phyloP scores from a whole-genome alignment of 768 basidiomycete genomes.

The Phanerochaete carnosa region DNA sequence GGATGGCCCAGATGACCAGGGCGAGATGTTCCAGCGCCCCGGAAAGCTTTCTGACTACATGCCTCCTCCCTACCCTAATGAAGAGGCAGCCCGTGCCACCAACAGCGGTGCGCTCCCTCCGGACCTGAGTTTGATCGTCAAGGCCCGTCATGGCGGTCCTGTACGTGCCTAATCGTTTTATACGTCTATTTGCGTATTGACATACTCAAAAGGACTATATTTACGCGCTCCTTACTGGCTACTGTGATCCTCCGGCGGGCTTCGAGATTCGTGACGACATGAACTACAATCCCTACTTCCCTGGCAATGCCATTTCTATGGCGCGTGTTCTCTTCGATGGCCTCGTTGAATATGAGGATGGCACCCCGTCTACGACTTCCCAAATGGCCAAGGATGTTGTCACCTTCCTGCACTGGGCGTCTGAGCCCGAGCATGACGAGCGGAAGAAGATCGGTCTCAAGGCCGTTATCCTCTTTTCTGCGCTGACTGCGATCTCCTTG shows the following conservation, averaged over 20 bases:
- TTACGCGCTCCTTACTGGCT: slow-evolving; percentile 95
- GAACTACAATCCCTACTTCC: slow-evolving; percentile 99
- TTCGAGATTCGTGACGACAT: slow-evolving; percentile 94
- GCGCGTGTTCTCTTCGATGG: slow-evolving; percentile 95
- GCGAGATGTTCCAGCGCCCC: slow-evolving; percentile 98
- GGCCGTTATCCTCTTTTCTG: slow-evolving; percentile 90
- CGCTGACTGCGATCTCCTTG: slow-evolving; percentile 74
- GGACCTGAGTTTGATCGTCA: slow-evolving; percentile 94
- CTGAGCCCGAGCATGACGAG: slow-evolving; percentile 97
- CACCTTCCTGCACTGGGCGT: slow-evolving; percentile 94
- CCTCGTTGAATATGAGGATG: slow-evolving; percentile 94
- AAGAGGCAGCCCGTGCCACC: slow-evolving; percentile 91
- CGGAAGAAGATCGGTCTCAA: slow-evolving; percentile 97
- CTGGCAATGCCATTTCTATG: slow-evolving; percentile 98
- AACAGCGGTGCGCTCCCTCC: slow-evolving; percentile 97
- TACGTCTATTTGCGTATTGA: not conserved
- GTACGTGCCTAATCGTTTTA: slow-evolving; percentile 47
- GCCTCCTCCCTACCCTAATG: slow-evolving; percentile 93
- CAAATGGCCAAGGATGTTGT: slow-evolving; percentile 99
- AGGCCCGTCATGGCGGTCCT: slow-evolving; percentile 95
- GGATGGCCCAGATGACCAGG: slow-evolving; percentile 91
- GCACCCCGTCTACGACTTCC: slow-evolving; percentile 92
- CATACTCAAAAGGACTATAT: slow-evolving; percentile 75
- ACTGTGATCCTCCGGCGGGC: slow-evolving; percentile 93
- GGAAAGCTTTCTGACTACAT: slow-evolving; percentile 98